These are phyloP conservation scores for Conticribra guillardii DNA, from an alignment of 108 stramenopile genomes.

Conservation along the genomic window DNA sequence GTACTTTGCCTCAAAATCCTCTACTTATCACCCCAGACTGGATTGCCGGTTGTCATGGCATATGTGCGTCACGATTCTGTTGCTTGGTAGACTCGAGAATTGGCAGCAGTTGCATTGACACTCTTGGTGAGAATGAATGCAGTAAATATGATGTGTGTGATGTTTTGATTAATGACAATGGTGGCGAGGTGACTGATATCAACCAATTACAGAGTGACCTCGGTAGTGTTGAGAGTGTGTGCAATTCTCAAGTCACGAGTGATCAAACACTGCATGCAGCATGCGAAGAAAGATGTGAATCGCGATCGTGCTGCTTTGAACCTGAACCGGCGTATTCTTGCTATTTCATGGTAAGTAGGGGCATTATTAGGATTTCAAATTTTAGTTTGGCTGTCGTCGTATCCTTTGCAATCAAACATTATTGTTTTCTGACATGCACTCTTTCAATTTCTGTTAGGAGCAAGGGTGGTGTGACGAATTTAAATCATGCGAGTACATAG, in stretches of 20 bases:
- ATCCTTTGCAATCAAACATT: background rate
- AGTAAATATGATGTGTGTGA: constrained; percentile 2
- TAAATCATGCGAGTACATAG: constrained; percentile 14
- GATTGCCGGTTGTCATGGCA: constrained; percentile 7
- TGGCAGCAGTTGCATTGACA: constrained; percentile 10
- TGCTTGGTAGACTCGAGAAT: constrained; percentile 13
- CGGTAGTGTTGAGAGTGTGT: constrained; percentile 4
- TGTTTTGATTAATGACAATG: constrained; percentile 15
- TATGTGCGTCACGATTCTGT: constrained; percentile 16
- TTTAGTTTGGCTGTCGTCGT: background rate
- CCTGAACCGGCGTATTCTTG: constrained; percentile 6
- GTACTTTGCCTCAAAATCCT: constrained; percentile 6
- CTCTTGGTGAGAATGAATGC: constrained; percentile 16
- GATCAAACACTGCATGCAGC: constrained; percentile 9
- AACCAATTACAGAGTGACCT: constrained; percentile 2
- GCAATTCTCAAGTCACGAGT: background rate
- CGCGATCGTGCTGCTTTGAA: constrained; percentile 26
- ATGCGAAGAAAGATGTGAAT: constrained; percentile 8
- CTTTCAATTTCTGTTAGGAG: too few relatives aligned
- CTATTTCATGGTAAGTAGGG: constrained; percentile 8
- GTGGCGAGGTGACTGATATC: background rate
- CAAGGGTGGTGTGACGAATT: constrained; percentile 27
- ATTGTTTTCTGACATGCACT: background rate
- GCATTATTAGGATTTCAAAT: background rate
- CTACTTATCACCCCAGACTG: background rate